Base-by-base conservation (phyloP, 768 basidiomycete genomes). In the Boletus rex-veris region DNA sequence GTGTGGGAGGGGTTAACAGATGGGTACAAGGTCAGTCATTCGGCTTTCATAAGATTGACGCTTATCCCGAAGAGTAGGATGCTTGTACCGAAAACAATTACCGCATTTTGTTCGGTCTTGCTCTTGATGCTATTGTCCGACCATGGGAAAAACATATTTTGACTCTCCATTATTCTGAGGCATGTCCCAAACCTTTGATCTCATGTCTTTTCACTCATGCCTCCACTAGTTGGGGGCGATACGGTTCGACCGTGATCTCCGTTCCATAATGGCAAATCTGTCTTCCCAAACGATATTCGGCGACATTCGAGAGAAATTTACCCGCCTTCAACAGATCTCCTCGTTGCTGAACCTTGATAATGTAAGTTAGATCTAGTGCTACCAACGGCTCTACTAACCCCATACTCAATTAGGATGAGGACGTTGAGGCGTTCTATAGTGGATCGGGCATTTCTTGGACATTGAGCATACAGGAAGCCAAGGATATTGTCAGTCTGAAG, bases 131-230 rank as follows among this genome's bases (percentile, higher is more conserved):
- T 7, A 75, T 98, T 18, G 83, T 97, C n/a, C 80, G 91, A 44
- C 95, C 94, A 41, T 98, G 94, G 94, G 97, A 99, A 73, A 96
- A 91, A 69, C 82, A 85, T 60, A 76, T 94, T 19, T 77, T 85
- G 61, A 78, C 82, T 1, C 77, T 96, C 64, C 87, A 81, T 71
- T 98, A 90, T 67, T 90, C 90, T 11, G 96, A 98, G 80, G 94
- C 88, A 60, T 26, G 81, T 54, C 14, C 28, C 19, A 38, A 39
- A 21, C 3, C 7, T 30, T 1, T 26, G 6, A n/a, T 21, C 3
- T 42, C 11, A 15, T 44, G 14, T 19, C 42, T 58, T n/a, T 37
- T 15, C 21, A 38, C 37, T 38, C 7, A 38, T 8, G 7, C 45
- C 43, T 38, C 40, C 16, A 50, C 15, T 60, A 98, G 95, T 81